Base-by-base conservation (phyloP, 1,284 basidiomycete genomes). In the Ustilago crameri region DNA sequence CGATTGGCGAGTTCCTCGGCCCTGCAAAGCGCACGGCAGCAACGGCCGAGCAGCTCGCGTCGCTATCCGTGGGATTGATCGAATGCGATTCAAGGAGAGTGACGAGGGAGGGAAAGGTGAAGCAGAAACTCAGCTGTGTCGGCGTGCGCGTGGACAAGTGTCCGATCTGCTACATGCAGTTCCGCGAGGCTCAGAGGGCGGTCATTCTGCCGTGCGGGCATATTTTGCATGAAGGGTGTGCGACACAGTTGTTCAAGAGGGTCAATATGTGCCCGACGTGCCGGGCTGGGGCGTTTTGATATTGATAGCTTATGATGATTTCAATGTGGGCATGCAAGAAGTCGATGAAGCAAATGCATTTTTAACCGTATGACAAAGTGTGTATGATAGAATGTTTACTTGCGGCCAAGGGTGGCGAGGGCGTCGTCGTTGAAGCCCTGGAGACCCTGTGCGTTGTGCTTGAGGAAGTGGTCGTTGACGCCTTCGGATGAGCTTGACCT, bases 151-250 rank as follows among this genome's bases (percentile, higher is more conserved):
- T 94, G 26, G 89, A 91, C 69, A 89, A 89, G 75, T 95, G 93
- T 78, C 88, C 89, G 24, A 90, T 93, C 47, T 94, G 93, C 82
- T 84, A 91, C 73, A 86, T 86, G 49, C 91, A 91, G 84, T 94
- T 93, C 85, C 88, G 87, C 78, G 87, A 87, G 14, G 87, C 85
- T 7, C 87, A 90, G 59, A 85, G 85, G 61, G 87, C 86, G 14
- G 88, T 88, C 49, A 81, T 91, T 76, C 87, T 89, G 2, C 87
- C 87, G 17, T 94, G 92, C 82, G 86, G 86, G 67, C 93, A 94
- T 84, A 67, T 80, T 30, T 76, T 80, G 24, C 80, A 82, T 42
- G 67, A 79, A 30, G 35, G 43, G 5, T 82, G 80, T 26, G 62
- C 69, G 3, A 40, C 40, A 3, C 15, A 66, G 18, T 40, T 70